phyloP scores from a whole-genome alignment of 1,284 basidiomycete species.

The Pyrrhoderma lamaoense region DNA sequence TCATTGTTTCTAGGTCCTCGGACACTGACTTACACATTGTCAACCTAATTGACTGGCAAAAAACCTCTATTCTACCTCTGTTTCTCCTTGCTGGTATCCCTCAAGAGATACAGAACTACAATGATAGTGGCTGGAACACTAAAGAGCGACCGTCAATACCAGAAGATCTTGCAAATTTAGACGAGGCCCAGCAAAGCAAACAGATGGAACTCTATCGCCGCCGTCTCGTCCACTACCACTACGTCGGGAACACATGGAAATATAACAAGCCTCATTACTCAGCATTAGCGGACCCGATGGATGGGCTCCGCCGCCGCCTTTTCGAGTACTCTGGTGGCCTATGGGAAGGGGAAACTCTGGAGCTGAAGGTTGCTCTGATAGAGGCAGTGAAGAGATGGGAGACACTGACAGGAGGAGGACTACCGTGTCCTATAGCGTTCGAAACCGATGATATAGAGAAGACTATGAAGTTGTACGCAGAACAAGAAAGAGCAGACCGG shows the following conservation, averaged over 20 bases:
- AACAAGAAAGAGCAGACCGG: slow-evolving; percentile 27
- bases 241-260: slow-evolving; percentile 34
- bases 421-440: slow-evolving; percentile 40
- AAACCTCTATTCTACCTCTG: slow-evolving; percentile 37
- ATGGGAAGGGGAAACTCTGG: slow-evolving; percentile 40
- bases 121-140: slow-evolving; percentile 32
- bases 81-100: slow-evolving; percentile 43
- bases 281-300: slow-evolving; percentile 30
- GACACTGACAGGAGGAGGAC: slow-evolving; percentile 20
- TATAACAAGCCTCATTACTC: slow-evolving; percentile 35
- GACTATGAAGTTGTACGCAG: slow-evolving; percentile 31
- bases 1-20: slow-evolving; percentile 31
- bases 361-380: slow-evolving; percentile 35
- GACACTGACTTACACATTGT: slow-evolving; percentile 31
- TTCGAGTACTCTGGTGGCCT: too few relatives aligned
- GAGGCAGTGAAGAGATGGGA: slow-evolving; percentile 31
- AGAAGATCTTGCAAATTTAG: slow-evolving; percentile 31
- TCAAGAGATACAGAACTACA: slow-evolving; percentile 37
- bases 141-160: slow-evolving; percentile 35
- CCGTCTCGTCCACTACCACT: slow-evolving; percentile 42
- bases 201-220: slow-evolving; percentile 31
- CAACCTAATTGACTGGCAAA: slow-evolving; percentile 36
- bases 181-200: slow-evolving; percentile 24
- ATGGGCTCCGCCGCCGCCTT: slow-evolving; percentile 27
- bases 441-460: slow-evolving; percentile 33